phyloP scores from a whole-genome alignment of 768 basidiomycete genomes.

The Coprinopsis marcescibilis region DNA sequence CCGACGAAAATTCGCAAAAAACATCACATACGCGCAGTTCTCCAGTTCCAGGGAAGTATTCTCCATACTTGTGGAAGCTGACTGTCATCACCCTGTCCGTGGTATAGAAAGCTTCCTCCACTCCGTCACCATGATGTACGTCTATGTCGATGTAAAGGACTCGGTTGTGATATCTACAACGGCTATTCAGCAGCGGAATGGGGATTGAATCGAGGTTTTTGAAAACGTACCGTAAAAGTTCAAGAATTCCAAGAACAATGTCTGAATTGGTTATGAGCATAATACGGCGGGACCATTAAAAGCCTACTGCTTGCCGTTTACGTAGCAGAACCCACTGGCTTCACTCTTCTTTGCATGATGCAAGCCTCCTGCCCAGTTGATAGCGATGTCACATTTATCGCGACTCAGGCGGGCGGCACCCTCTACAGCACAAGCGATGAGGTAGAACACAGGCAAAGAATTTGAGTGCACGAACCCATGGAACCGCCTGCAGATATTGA shows the following conservation, averaged over 20 bases:
- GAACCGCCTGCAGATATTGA: slow-evolving; percentile 99
- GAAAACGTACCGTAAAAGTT: slow-evolving; percentile 66
- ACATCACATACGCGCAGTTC: slow-evolving; percentile 68
- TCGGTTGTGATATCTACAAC: slow-evolving; percentile 78
- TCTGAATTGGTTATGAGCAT: slow-evolving; percentile 42
- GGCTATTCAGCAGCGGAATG: not conserved
- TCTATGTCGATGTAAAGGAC: slow-evolving; percentile 99
- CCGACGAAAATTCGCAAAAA: not conserved
- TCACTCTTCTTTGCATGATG: slow-evolving; percentile 99
- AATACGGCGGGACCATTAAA: not conserved
- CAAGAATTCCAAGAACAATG: slow-evolving; percentile 94
- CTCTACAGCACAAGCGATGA: slow-evolving; percentile 48
- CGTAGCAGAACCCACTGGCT: slow-evolving; percentile 98
- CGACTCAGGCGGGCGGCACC: slow-evolving; percentile 92
- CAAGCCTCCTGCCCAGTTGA: slow-evolving; percentile 98
- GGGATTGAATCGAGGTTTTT: not conserved
- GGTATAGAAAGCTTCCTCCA: slow-evolving; percentile 98
- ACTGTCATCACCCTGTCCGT: slow-evolving; percentile 99
- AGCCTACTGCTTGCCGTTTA: slow-evolving; percentile 63
- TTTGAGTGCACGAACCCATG: slow-evolving; percentile 67
- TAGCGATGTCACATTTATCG: slow-evolving; percentile 97
- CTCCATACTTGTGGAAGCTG: slow-evolving; percentile 98
- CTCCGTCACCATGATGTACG: slow-evolving; percentile 97
- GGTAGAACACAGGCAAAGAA: slow-evolving; percentile 3
- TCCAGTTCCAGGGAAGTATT: slow-evolving; percentile 99